Evolutionary conservation across 1,284 basidiomycete genomes (phyloP).

Genomic region (Chiua sp.): DNA sequence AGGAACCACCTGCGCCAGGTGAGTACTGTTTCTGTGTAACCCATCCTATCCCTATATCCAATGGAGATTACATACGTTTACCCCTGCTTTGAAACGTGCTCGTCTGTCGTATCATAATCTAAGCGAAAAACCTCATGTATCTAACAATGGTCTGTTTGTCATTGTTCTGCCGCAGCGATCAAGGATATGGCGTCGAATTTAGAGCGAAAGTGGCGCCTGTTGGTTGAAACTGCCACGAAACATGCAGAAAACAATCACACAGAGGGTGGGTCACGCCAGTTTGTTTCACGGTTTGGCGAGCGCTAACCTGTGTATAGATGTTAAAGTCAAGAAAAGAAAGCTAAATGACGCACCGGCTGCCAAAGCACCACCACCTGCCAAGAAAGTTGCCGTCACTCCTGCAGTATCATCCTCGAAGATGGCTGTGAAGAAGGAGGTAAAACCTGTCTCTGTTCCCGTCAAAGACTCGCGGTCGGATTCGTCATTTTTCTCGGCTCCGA

Average conservation of each 20-base stretch:
- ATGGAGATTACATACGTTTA: conserved; percentile 36
- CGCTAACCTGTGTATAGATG: conserved; percentile 46
- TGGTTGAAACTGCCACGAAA: conserved; percentile 54
- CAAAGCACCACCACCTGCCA: conserved; percentile 60
- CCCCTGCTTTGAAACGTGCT: conserved; percentile 30
- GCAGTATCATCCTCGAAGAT: conserved; percentile 39
- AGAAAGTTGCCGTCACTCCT: conserved; percentile 63
- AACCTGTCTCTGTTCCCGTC: conserved; percentile 48
- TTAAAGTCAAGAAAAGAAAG: conserved; percentile 77
- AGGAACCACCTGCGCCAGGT: conserved; percentile 72
- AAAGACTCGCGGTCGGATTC: conserved; percentile 83
- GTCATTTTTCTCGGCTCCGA: conserved; percentile 84
- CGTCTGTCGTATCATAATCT: conserved; percentile 43
- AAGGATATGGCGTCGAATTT: conserved; percentile 89
- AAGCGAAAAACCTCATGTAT: conserved; percentile 61
- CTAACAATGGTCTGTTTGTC: conserved; percentile 60
- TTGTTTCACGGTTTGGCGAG: conserved; percentile 31
- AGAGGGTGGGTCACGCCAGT: conserved; percentile 77
- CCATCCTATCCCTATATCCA: conserved; percentile 22
- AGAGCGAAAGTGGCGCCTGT: conserved; percentile 77
- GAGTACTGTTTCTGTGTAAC: conserved; percentile 45
- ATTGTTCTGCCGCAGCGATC: conserved; percentile 65
- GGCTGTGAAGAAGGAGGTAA: conserved; percentile 50
- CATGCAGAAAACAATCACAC: conserved; percentile 49
- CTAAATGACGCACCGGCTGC: conserved; percentile 50